Percentiles rank a stretch among this genome's conserved stretches.
Evolutionary conservation across 768 basidiomycete species (phyloP).

Genomic region (Asterophora parasitica): DNA sequence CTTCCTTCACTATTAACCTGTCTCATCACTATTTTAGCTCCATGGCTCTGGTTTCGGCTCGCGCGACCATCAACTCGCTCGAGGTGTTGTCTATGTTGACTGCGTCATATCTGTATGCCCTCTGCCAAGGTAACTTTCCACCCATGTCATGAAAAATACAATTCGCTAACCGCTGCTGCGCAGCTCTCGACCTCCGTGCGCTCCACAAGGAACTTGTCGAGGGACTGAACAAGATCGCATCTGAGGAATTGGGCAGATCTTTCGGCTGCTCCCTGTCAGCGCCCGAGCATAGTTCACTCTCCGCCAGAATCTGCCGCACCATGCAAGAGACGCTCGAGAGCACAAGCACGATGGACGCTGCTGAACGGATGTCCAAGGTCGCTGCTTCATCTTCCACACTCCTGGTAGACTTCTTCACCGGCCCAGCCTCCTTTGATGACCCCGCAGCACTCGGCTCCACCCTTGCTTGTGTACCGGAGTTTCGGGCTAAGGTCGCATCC

Average conservation of each 20-base stretch:
- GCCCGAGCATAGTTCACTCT: conserved; percentile 27
- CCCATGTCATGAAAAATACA: background rate
- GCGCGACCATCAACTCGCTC: conserved; percentile 72
- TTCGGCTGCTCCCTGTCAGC: conserved; percentile 39
- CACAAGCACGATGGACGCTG: conserved; percentile 69
- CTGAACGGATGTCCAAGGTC: conserved; percentile 64
- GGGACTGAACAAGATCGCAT: conserved; percentile 42
- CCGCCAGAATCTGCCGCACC: conserved; percentile 32
- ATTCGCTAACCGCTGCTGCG: conserved; percentile 30
- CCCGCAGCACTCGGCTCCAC: conserved; percentile 25
- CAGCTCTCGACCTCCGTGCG: conserved; percentile 79
- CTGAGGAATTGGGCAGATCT: conserved; percentile 42
- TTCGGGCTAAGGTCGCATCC: conserved; percentile 50
- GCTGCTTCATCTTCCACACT: conserved; percentile 57
- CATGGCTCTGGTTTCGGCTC: conserved; percentile 77
- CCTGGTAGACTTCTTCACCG: conserved; percentile 60
- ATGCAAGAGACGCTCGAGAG: conserved; percentile 55
- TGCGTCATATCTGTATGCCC: conserved; percentile 67
- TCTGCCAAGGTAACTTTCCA: conserved; percentile 52
- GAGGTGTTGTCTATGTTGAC: conserved; percentile 74
- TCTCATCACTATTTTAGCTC: conserved; percentile 43
- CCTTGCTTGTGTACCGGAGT: conserved; percentile 40
- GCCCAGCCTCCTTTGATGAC: conserved; percentile 28
- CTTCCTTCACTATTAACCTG: background rate
- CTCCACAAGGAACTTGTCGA: conserved; percentile 61